Conservation (phyloP, 768 basidiomycete genomes). For the Clitopilus hobsonii region DNA sequence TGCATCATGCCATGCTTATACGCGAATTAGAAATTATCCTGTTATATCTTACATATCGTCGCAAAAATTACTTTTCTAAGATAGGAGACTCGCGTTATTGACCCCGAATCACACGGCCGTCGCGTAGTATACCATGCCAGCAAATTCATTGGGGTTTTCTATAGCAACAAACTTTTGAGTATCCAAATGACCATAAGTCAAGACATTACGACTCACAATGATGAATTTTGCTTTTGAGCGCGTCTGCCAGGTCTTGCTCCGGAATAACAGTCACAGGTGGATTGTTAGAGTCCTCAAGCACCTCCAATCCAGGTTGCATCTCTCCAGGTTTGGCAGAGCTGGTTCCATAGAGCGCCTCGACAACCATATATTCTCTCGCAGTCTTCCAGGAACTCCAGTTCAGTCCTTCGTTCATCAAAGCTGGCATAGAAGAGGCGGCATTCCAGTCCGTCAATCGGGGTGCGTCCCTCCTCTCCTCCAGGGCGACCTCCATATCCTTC, state of each 20-base stretch:
- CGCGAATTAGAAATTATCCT: not conserved
- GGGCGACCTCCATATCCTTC: conserved; percentile 10
- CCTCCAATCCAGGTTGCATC: conserved; percentile 41
- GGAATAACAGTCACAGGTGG: not conserved
- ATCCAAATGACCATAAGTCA: not conserved
- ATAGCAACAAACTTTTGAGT: too few relatives aligned
- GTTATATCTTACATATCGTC: not conserved
- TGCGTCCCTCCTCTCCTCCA: conserved; percentile 20
- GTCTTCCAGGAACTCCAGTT: conserved; percentile 23
- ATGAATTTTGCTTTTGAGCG: not conserved
- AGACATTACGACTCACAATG: not conserved
- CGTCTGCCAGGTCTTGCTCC: conserved; percentile 1
- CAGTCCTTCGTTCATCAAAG: not conserved
- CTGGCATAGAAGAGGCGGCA: conserved; percentile 5
- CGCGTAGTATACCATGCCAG: too few relatives aligned
- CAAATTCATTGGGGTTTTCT: too few relatives aligned
- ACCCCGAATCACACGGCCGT: too few relatives aligned
- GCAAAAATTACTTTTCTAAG: not conserved
- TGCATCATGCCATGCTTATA: not conserved
- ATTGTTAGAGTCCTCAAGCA: conserved; percentile 31
- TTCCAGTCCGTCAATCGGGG: conserved; percentile 38
- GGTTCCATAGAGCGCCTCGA: conserved; percentile 51
- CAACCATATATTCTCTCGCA: conserved; percentile 37
- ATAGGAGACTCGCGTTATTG: too few relatives aligned
- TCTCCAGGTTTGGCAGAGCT: conserved; percentile 17